Base-by-base conservation (phyloP, 164 flowering plant species). In the Tinospora cordifolia region DNA sequence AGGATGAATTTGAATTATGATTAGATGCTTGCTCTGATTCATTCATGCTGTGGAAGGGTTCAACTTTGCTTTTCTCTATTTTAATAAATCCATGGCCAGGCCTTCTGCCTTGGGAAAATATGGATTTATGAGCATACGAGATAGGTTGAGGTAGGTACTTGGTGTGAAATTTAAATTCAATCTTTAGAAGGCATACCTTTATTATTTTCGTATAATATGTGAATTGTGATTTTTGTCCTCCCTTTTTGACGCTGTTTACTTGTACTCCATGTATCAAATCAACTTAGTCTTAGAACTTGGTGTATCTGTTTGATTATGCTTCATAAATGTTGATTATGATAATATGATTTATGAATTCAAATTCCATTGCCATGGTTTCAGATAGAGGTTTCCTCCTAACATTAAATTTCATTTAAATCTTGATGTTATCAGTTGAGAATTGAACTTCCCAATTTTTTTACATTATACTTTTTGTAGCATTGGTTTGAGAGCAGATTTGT, bases 1-100 rank as follows among this genome's bases (percentile, higher is more conserved):
- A 86, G 36, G 95, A 88, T 54, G 94, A 86, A 65, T 86, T 87
- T 65, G 92, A 89, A 63, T 80, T 89, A 79, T 89, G 77, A 87
- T 73, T 34, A 25, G 25, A 46, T 22, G 47, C 22, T 34, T 22
- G 38, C 10, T 17, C 22, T 1, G 46, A 60, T 21, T 64, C 8
- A 34, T 49, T 13, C 47, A 30, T 22, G 51, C 67, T 49, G 39
- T 65, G 47, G 69, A 40, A 62, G 15, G 66, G 14, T 62, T 30
- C 36, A 51, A 8, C 17, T 47, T 34, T 57, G 12, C 58, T n/a
- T n/a, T n/a, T n/a, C 17, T n/a, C 17, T 34, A 14, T 68, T 63
- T 68, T 12, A 34, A 34, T n/a, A 21, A 24, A 63, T 34, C n/a
- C 9, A 40, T 3, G 70, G 36, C 34, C n/a, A 25, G n/a, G 17